Evolutionary conservation across 2,329 filamentous ascomycete species (phyloP).

Genomic region (Colletotrichum endophyticum): DNA sequence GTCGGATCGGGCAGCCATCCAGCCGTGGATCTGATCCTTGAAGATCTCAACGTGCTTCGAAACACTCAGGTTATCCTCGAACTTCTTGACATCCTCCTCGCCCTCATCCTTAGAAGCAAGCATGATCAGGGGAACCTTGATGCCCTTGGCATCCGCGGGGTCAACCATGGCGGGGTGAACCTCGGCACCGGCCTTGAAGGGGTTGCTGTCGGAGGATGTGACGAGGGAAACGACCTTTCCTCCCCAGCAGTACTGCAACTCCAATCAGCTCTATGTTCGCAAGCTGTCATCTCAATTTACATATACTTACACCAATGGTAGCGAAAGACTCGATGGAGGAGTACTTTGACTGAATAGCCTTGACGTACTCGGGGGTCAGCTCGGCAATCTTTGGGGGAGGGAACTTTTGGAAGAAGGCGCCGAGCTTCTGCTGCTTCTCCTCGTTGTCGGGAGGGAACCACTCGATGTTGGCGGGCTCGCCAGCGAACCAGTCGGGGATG

Average conservation of each 20-base stretch:
- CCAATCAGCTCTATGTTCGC: neutral
- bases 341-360: conserved; percentile 56
- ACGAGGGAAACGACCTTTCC: conserved; percentile 67
- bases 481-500: conserved; percentile 91
- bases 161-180: conserved; percentile 70
- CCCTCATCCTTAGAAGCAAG: conserved; percentile 72
- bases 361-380: conserved; percentile 59
- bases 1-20: conserved; percentile 73
- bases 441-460: conserved; percentile 68
- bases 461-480: conserved; percentile 64
- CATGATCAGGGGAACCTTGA: conserved; percentile 66
- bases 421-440: conserved; percentile 66
- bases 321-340: conserved; percentile 63
- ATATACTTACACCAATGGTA: conserved; percentile 57
- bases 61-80: conserved; percentile 56
- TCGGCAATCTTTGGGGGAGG: conserved; percentile 51
- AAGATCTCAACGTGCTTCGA: conserved; percentile 71
- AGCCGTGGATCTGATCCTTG: conserved; percentile 71
- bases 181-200: conserved; percentile 59
- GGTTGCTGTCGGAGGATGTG: conserved; percentile 54
- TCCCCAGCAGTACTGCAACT: conserved; percentile 69
- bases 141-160: conserved; percentile 60
- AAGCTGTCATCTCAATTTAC: rapidly evolving
- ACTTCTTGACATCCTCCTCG: conserved; percentile 59
- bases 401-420: conserved; percentile 61